Percentiles rank a stretch among this genome's conserved stretches.
Evolutionary conservation across 352 stramenopile genomes (phyloP).

Genomic region (Aphanomyces invadans): DNA sequence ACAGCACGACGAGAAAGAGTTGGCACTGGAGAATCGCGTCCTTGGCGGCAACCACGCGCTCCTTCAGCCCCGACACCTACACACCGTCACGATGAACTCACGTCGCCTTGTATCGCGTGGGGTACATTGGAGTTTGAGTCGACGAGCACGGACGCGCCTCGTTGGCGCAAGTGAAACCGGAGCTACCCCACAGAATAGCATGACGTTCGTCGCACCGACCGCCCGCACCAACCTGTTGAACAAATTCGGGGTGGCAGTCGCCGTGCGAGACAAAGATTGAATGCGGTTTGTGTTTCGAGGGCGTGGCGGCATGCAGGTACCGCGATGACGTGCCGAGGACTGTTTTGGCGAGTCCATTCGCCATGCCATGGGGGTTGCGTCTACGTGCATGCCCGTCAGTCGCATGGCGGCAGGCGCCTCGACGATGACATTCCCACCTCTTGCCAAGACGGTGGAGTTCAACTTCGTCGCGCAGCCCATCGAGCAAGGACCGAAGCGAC

Average conservation of each 20-base stretch:
- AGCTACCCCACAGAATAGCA: neutral
- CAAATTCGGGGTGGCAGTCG: slow-evolving; percentile 56
- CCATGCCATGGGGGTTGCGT: slow-evolving; percentile 20
- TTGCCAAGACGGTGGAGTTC: slow-evolving; percentile 49
- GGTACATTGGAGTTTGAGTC: slow-evolving; percentile 1
- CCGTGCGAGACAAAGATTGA: slow-evolving; percentile 71
- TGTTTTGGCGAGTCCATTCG: neutral
- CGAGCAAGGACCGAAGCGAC: slow-evolving; percentile 58
- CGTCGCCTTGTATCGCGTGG: neutral
- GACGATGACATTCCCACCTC: no score
- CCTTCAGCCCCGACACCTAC: slow-evolving; percentile 39
- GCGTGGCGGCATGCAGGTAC: slow-evolving; percentile 27
- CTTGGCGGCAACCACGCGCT: slow-evolving; percentile 66
- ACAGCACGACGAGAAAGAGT: slow-evolving; percentile 72
- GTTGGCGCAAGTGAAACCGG: neutral
- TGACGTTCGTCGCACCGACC: no score
- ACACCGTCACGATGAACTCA: neutral
- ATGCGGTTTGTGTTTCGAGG: slow-evolving; percentile 30
- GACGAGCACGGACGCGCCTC: slow-evolving; percentile 2
- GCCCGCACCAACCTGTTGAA: slow-evolving; percentile 24
- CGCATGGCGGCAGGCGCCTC: no score
- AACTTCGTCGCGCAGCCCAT: slow-evolving; percentile 66
- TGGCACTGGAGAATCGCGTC: slow-evolving; percentile 73
- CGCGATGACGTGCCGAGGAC: neutral
- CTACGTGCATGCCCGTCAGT: no score